Percentiles rank a stretch among this genome's conserved stretches.
phyloP scores from a whole-genome alignment of 2,329 filamentous ascomycete species.

The Camillea tinctor region DNA sequence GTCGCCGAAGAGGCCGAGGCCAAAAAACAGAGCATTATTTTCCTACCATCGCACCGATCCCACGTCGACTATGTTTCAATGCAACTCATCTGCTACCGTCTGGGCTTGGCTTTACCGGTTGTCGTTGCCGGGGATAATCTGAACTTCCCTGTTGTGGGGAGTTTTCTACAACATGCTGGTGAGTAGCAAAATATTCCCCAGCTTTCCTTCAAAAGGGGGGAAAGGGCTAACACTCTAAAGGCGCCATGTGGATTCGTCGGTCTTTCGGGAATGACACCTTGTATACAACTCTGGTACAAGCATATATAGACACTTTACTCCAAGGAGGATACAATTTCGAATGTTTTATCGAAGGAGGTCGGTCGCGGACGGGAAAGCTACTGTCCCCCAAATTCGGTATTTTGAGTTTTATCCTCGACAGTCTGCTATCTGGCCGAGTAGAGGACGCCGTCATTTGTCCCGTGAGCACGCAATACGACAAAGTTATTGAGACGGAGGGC shows the following conservation, averaged over 20 bases:
- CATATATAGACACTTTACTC: conserved; percentile 90
- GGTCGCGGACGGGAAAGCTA: conserved; percentile 90
- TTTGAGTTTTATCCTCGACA: conserved; percentile 86
- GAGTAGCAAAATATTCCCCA: conserved; percentile 11
- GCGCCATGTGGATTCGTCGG: conserved; percentile 90
- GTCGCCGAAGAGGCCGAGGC: conserved; percentile 80
- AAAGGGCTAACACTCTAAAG: conserved; percentile 17
- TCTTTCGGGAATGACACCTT: conserved; percentile 90
- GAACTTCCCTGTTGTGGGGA: conserved; percentile 87
- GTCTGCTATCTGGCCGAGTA: conserved; percentile 81
- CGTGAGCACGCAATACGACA: conserved; percentile 97
- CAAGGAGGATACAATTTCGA: conserved; percentile 93
- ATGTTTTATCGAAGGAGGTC: conserved; percentile 95
- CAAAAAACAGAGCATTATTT: conserved; percentile 94
- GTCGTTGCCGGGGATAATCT: conserved; percentile 95
- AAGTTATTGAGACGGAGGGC: conserved; percentile 95
- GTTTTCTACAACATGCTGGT: conserved; percentile 91
- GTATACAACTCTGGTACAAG: conserved; percentile 89
- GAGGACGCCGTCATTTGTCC: conserved; percentile 92
- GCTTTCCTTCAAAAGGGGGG: neutral
- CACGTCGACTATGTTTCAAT: conserved; percentile 96
- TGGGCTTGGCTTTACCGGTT: conserved; percentile 84
- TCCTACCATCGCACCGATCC: conserved; percentile 89
- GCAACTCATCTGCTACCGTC: conserved; percentile 90
- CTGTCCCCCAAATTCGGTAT: conserved; percentile 95